A percentile compares a stretch with the other conserved stretches of the same genome.
Evolutionary conservation across 768 basidiomycete genomes (phyloP).

Genomic region (Gelatoporia subvermispora): DNA sequence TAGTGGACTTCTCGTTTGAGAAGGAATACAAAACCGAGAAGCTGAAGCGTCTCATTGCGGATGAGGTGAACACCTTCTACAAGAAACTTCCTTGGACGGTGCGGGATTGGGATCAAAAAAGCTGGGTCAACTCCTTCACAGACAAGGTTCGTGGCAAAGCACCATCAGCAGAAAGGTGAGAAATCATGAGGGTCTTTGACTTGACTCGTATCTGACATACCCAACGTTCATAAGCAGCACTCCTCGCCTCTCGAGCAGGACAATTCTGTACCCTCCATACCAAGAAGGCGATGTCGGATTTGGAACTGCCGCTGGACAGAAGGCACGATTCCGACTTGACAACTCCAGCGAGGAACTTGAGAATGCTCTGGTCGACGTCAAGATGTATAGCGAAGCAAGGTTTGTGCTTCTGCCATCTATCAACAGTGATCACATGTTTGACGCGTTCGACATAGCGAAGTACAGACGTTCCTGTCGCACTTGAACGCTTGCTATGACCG

Average conservation of each 20-base stretch:
- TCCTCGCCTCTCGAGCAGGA: not conserved
- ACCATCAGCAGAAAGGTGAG: too few relatives aligned
- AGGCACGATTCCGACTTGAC: constrained; percentile 70
- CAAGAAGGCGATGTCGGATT: constrained; percentile 54
- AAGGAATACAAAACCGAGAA: constrained; percentile 95
- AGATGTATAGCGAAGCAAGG: too few relatives aligned
- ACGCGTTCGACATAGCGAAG: too few relatives aligned
- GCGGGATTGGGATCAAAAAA: constrained; percentile 64
- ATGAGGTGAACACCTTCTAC: constrained; percentile 88
- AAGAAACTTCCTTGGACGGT: constrained; percentile 82
- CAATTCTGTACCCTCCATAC: constrained; percentile 69
- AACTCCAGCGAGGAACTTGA: constrained; percentile 85
- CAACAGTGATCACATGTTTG: too few relatives aligned
- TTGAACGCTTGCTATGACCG: too few relatives aligned
- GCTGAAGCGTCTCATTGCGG: constrained; percentile 92
- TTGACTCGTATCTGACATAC: too few relatives aligned
- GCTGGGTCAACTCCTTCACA: constrained; percentile 68
- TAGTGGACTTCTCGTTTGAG: constrained; percentile 96
- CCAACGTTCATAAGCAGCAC: not conserved
- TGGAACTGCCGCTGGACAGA: constrained; percentile 43
- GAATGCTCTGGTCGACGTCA: constrained; percentile 56
- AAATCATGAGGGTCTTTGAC: too few relatives aligned
- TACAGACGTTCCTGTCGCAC: too few relatives aligned
- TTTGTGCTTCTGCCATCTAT: too few relatives aligned
- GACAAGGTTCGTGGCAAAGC: too few relatives aligned